phyloP scores from a whole-genome alignment of 2,329 filamentous ascomycete genomes.

The Aureobasidium melanogenum region DNA sequence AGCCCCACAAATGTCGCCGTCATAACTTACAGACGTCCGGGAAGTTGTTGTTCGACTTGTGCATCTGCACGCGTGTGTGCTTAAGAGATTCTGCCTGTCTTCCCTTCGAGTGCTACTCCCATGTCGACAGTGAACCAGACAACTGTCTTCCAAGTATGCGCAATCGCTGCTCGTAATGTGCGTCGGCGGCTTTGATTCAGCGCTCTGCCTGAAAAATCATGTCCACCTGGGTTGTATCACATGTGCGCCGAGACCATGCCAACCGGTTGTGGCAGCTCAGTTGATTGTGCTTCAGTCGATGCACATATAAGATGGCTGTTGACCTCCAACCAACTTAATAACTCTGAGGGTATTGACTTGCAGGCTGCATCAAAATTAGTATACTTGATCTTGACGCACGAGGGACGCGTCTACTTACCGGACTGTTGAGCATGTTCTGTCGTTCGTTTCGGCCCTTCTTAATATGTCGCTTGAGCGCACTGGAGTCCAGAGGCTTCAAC shows the following conservation, averaged over 20 bases:
- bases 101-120: not conserved
- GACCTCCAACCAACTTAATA: conserved; percentile 28
- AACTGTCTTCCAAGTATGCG: not conserved
- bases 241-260: not conserved
- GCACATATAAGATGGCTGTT: not conserved
- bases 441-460: conserved; percentile 95
- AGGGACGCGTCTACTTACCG: conserved; percentile 52
- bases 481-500: conserved; percentile 91
- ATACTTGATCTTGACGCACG: not conserved
- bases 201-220: not conserved
- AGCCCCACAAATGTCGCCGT: not conserved
- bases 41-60: not conserved
- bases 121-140: not conserved
- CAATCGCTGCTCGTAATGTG: not conserved
- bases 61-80: not conserved
- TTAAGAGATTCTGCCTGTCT: not conserved
- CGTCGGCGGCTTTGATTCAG: not conserved
- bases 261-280: not conserved
- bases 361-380: conserved; percentile 32
- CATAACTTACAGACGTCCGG: not conserved
- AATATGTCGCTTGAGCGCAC: conserved; percentile 94
- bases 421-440: conserved; percentile 91
- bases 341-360: conserved; percentile 43
- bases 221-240: not conserved
- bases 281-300: not conserved